Evolutionary conservation across 192 early-diverging fungal species (phyloP).

Genomic region (Gryganskiella cystojenkinii): DNA sequence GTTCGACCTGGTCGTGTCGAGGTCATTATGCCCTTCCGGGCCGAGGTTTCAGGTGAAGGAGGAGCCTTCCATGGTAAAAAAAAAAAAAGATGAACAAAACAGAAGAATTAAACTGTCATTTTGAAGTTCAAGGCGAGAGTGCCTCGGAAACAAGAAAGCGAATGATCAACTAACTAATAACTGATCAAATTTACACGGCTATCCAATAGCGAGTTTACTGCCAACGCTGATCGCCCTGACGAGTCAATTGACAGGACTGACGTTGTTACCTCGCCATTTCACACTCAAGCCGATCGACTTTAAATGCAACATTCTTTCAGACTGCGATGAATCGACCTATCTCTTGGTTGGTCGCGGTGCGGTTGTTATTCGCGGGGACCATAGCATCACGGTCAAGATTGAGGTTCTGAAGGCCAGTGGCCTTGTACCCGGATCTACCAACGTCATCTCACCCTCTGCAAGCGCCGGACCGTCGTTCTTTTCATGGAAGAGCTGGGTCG

Average conservation of each 20-base stretch:
- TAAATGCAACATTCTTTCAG: conserved; percentile 52
- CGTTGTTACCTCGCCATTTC: conserved; percentile 38
- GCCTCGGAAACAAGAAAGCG: background rate
- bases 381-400: conserved; percentile 44
- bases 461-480: conserved; percentile 5
- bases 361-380: conserved; percentile 43
- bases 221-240: conserved; percentile 46
- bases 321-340: conserved; percentile 38
- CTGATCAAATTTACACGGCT: background rate
- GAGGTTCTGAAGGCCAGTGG: conserved; percentile 50
- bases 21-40: conserved; percentile 40
- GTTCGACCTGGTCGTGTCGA: conserved; percentile 44
- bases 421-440: conserved; percentile 20
- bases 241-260: conserved; percentile 49
- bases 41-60: conserved; percentile 50
- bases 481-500: conserved; percentile 40
- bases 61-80: conserved; percentile 40
- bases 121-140: background rate
- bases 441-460: conserved; percentile 9
- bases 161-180: background rate
- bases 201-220: conserved; percentile 31
- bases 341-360: conserved; percentile 38
- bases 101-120: background rate
- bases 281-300: conserved; percentile 51
- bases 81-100: background rate